Percentiles rank a stretch among this genome's conserved stretches.
Conservation (phyloP, 2,329 filamentous ascomycete species). For the Alternaria sp. region DNA sequence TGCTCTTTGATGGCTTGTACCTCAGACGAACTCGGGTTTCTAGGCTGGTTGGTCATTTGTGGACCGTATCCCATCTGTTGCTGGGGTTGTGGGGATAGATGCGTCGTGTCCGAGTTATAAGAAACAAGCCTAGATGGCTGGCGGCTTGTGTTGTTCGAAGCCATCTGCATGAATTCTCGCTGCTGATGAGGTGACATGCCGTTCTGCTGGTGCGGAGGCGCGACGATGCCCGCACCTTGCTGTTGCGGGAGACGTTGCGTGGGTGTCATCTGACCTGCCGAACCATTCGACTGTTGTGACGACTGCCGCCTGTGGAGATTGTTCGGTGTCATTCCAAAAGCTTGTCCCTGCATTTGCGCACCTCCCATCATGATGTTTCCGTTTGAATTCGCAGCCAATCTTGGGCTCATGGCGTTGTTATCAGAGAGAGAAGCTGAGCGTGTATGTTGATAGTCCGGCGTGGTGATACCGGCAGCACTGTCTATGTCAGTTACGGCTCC, state of each 20-base stretch:
- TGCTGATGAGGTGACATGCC: constrained; percentile 1
- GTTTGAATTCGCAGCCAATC: not conserved
- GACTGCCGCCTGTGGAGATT: not conserved
- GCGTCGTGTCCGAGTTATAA: not conserved
- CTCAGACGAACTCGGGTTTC: not conserved
- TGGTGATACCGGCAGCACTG: not conserved
- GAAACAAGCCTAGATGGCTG: not conserved
- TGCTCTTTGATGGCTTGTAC: not conserved
- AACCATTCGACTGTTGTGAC: not conserved
- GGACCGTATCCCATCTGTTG: not conserved
- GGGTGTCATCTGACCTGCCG: not conserved
- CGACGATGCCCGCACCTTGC: not conserved
- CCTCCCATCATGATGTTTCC: not conserved
- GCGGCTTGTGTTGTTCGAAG: not conserved
- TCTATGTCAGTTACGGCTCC: not conserved
- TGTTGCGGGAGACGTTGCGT: not conserved
- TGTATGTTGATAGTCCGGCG: not conserved
- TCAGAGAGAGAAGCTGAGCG: not conserved
- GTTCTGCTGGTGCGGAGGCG: not conserved
- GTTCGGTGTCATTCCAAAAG: not conserved
- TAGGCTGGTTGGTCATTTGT: not conserved
- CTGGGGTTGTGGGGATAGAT: not conserved
- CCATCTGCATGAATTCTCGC: not conserved
- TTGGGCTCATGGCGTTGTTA: not conserved
- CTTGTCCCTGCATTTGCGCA: not conserved